Evolutionary conservation across 1,284 basidiomycete genomes (phyloP).

Genomic region (Boletellus sp.): DNA sequence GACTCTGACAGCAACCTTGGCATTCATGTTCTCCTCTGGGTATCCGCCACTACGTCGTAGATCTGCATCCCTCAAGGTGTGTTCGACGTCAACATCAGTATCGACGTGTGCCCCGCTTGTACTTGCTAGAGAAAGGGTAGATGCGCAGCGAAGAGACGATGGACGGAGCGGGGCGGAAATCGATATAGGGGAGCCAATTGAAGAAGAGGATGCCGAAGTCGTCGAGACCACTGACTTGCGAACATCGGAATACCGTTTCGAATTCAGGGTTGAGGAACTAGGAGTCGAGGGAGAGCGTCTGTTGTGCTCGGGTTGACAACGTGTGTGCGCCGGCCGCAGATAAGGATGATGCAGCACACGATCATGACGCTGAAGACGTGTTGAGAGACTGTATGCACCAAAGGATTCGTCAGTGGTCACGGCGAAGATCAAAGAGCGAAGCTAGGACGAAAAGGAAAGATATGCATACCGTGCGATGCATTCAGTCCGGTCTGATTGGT

Average conservation of each 20-base stretch:
- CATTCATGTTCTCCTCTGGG: slow-evolving; percentile 6
- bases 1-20: slow-evolving; percentile 16
- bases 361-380: slow-evolving; percentile 65
- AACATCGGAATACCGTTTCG: slow-evolving; percentile 15
- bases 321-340: slow-evolving; percentile 42
- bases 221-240: slow-evolving; percentile 32
- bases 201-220: slow-evolving; percentile 28
- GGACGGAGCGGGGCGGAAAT: slow-evolving; percentile 33
- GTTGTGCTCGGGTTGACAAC: slow-evolving; percentile 29
- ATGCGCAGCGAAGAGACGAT: slow-evolving; percentile 33
- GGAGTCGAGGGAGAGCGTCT: slow-evolving; percentile 56
- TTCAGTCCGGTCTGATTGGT: slow-evolving; percentile 45
- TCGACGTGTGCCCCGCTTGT: slow-evolving; percentile 34
- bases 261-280: slow-evolving; percentile 61
- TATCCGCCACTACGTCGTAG: slow-evolving; percentile 13
- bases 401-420: slow-evolving; percentile 10
- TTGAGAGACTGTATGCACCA: slow-evolving; percentile 51
- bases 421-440: slow-evolving; percentile 2
- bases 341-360: slow-evolving; percentile 60
- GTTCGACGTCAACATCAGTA: slow-evolving; percentile 17
- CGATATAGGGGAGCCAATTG: slow-evolving; percentile 36
- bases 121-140: slow-evolving; percentile 31
- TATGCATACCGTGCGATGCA: slow-evolving; percentile 56
- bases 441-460: slow-evolving; percentile 3
- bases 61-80: slow-evolving; percentile 8